Evolutionary conservation across 805 yeast species (phyloP), one percentile per base, ranked within the genome.

Genomic region (Myxozyma geophila): DNA sequence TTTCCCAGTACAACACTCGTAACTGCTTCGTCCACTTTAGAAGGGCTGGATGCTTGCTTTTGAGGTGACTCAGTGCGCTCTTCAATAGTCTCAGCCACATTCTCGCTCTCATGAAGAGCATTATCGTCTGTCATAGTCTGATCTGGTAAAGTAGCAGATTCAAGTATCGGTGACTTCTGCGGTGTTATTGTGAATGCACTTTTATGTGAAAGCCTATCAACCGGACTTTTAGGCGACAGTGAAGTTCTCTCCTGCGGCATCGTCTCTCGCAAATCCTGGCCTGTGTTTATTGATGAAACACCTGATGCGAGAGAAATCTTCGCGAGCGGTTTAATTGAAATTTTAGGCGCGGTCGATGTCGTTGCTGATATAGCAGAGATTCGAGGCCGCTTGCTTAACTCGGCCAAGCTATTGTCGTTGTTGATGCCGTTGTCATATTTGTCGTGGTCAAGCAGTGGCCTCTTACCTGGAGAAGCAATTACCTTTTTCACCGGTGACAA

Each of bases 251-350:
- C 41, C 13, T 19, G 23, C 3, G 60, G 33, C 17, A 50, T n/a
- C 50, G 48, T 15, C 21, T 13, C 53, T 9, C 21, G 39, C 15
- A 35, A 28, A 2, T 28, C 28, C 28, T 28, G 35, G 23, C 17
- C 13, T 44, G 44, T 17, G 6, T 12, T 1, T 13, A 49, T 9
- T 15, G 44, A 23, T 17, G 50, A 47, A 6, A 39, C 13, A 3
- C 19, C n/a, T 4, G 51, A 17, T 12, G 47, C 17, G 23, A 55
- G 37, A 2, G 55, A 21, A 7, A 58, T 13, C 23, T 50, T 58
- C 23, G 17, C 54, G 33, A 56, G 36, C n/a, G 60, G 54, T 39
- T 50, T 58, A 44, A 58, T 35, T 8, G 46, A 12, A 15, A 58
- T 58, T 41, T 56, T 56, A 7, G 54, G 17, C 28, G 28, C 21